phyloP scores from a whole-genome alignment of 768 basidiomycete species.

The Pisolithus tinctorius region DNA sequence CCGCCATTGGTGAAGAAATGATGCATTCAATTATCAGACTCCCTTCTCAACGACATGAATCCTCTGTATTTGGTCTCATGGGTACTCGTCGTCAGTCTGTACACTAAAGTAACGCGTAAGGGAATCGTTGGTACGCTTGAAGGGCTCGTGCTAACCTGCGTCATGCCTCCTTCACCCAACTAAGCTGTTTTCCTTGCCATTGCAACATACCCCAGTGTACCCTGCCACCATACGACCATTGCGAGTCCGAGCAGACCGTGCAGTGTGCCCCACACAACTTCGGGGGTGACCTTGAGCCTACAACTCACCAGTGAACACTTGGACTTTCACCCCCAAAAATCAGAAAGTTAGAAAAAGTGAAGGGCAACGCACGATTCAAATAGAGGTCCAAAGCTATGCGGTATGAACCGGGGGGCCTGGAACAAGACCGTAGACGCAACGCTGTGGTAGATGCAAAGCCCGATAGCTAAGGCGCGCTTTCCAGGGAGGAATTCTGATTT shows the following conservation, averaged over 20 bases:
- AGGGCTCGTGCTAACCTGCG: background rate
- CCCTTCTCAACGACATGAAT: background rate
- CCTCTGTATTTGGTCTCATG: too few species aligned
- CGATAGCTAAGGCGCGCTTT: slow-evolving; percentile 76
- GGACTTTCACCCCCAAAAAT: background rate
- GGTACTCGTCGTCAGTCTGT: too few species aligned
- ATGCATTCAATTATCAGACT: background rate
- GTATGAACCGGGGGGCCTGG: slow-evolving; percentile 75
- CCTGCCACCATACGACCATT: slow-evolving; percentile 82
- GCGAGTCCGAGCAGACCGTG: slow-evolving; percentile 68
- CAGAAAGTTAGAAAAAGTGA: background rate
- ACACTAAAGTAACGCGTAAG: too few species aligned
- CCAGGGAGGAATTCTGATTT: slow-evolving; percentile 71
- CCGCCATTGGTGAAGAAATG: background rate
- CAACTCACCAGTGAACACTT: background rate
- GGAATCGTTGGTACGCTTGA: too few species aligned
- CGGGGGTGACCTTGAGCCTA: slow-evolving; percentile 63
- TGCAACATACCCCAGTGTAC: slow-evolving; percentile 48
- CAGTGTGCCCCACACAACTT: slow-evolving; percentile 61
- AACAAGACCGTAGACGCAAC: slow-evolving; percentile 67
- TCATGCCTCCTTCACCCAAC: background rate
- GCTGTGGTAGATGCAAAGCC: slow-evolving; percentile 70
- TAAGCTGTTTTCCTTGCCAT: slow-evolving; percentile 25
- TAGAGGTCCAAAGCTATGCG: slow-evolving; percentile 55
- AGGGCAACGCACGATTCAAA: slow-evolving; percentile 49